Evolutionary conservation across 2,329 filamentous ascomycete species (phyloP).

Genomic region (Fusarium musae): DNA sequence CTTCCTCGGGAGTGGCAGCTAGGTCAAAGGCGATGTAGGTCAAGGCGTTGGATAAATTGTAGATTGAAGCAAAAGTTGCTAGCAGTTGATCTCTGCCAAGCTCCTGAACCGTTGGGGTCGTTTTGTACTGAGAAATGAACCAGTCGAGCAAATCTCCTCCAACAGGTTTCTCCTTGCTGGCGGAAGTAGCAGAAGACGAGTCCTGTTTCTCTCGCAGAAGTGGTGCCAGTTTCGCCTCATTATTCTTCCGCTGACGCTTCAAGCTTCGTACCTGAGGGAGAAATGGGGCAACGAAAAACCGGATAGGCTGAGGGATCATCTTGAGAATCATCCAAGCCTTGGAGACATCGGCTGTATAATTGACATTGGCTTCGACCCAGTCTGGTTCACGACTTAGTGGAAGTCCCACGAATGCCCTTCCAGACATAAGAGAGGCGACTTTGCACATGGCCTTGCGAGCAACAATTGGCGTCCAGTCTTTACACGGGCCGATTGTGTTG

Average conservation of each 20-base stretch:
- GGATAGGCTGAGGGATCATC: background rate
- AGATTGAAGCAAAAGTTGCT: background rate
- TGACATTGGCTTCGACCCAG: background rate
- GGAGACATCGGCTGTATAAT: background rate
- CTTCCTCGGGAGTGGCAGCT: background rate
- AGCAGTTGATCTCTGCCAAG: background rate
- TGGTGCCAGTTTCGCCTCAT: background rate
- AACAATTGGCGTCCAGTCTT: background rate
- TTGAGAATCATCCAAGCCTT: background rate
- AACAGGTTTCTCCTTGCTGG: background rate
- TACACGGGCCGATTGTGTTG: background rate
- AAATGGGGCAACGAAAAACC: background rate
- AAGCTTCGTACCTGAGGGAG: background rate
- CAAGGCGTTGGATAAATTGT: background rate
- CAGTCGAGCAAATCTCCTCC: background rate
- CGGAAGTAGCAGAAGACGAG: too few species aligned
- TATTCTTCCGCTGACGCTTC: background rate
- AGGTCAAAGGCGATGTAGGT: background rate
- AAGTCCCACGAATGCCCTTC: background rate
- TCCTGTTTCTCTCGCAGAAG: background rate
- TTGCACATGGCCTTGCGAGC: background rate
- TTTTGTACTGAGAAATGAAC: background rate
- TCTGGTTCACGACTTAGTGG: background rate
- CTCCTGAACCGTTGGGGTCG: background rate
- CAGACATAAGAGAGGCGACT: background rate